These are phyloP conservation scores for Oryza punctata DNA, from an alignment of 176 grass and related monocot species.

Conservation along the genomic window DNA sequence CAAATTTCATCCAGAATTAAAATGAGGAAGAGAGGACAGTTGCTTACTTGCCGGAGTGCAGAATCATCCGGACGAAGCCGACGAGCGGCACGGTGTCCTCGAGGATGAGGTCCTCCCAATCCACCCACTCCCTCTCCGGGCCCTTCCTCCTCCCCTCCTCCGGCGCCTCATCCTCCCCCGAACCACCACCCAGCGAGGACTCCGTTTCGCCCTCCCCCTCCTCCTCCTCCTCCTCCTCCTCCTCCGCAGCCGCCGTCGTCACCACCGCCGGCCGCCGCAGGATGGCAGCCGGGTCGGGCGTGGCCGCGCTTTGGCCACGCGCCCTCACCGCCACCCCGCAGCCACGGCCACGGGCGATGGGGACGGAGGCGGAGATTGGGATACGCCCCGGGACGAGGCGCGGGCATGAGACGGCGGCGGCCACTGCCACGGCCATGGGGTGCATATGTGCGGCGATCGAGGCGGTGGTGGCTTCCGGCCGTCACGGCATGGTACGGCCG, in stretches of 20 bases:
- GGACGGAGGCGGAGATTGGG: neutral
- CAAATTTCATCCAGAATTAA: neutral
- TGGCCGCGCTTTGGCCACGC: conserved; percentile 34
- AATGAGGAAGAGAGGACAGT: neutral
- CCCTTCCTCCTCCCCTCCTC: conserved; percentile 36
- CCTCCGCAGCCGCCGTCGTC: conserved; percentile 27
- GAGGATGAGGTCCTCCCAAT: conserved; percentile 97
- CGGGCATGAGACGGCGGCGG: conserved; percentile 22
- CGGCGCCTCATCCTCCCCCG: conserved; percentile 21
- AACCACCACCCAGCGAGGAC: neutral
- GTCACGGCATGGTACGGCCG: conserved; percentile 51
- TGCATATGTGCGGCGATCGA: conserved; percentile 39
- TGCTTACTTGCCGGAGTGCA: conserved; percentile 96
- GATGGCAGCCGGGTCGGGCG: conserved; percentile 49
- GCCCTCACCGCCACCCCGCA: conserved; percentile 48
- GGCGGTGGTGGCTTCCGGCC: conserved; percentile 15
- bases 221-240: conserved; percentile 14
- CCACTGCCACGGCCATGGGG: conserved; percentile 31
- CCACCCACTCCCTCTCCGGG: conserved; percentile 59
- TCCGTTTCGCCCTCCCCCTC: neutral
- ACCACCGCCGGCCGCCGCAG: conserved; percentile 61
- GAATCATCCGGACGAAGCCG: conserved; percentile 91
- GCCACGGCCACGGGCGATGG: neutral
- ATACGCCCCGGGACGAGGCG: neutral
- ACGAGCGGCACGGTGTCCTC: conserved; percentile 95